A percentile compares a stretch with the other conserved stretches of the same genome.
Evolutionary conservation across 768 basidiomycete genomes (phyloP).

Genomic region (Calocera viscosa): DNA sequence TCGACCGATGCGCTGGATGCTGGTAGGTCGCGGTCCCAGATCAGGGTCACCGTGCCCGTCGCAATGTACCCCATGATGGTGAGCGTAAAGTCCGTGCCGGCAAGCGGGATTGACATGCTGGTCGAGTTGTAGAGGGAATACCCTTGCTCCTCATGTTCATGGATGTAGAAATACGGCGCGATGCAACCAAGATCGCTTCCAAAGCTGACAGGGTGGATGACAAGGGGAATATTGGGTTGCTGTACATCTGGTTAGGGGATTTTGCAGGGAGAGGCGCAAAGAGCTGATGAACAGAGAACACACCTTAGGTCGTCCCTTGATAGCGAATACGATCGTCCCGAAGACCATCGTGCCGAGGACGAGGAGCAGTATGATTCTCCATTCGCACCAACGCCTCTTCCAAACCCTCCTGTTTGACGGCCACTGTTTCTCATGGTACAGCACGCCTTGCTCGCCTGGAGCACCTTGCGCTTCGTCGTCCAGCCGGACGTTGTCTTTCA

Average conservation of each 20-base stretch:
- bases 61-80: not conserved
- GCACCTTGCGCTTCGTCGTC: not conserved
- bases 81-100: not conserved
- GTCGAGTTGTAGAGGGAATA: not conserved
- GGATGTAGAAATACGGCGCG: not conserved
- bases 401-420: not conserved
- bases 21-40: not conserved
- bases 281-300: not conserved
- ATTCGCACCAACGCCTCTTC: not conserved
- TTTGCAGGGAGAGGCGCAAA: too few relatives aligned
- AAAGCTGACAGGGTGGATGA: not conserved
- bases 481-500: not conserved
- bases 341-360: not conserved
- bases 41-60: not conserved
- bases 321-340: not conserved
- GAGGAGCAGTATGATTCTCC: not conserved
- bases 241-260: not conserved
- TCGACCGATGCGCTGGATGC: not conserved
- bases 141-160: not conserved
- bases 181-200: not conserved
- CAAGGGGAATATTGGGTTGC: not conserved
- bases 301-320: not conserved
- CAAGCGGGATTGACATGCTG: not conserved
- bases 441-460: not conserved
- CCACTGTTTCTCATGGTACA: constrained; percentile 1